A percentile compares a stretch with the other conserved stretches of the same genome.
These are phyloP conservation scores for Cyanidiococcus yangmingshanensis DNA, from an alignment of 23 red algal species.

Conservation along the genomic window DNA sequence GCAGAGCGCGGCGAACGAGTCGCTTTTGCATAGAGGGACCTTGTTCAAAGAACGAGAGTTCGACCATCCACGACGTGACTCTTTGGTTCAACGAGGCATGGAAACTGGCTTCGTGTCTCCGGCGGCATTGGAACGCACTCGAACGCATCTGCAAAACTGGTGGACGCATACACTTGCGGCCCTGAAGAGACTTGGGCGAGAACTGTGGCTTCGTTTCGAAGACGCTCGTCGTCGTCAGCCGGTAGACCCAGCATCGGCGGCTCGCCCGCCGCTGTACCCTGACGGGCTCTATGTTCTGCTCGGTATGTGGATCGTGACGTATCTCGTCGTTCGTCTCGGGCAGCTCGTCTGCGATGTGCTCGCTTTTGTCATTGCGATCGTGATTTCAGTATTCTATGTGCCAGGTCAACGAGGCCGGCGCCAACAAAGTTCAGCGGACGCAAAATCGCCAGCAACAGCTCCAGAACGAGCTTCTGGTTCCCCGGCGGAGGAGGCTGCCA, in stretches of 20 bases:
- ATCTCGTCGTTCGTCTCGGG: not conserved
- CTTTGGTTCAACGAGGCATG: too few species aligned
- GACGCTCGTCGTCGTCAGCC: slow-evolving; percentile 10
- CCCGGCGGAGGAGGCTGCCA: not conserved
- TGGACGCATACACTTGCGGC: not conserved
- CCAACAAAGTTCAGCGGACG: not conserved
- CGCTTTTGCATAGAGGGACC: too few species aligned
- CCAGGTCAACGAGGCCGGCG: not conserved
- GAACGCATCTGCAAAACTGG: not conserved
- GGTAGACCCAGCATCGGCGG: not conserved
- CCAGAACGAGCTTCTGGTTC: not conserved
- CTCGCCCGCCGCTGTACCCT: slow-evolving; percentile 4
- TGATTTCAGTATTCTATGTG: slow-evolving; percentile 2
- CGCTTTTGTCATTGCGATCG: not conserved
- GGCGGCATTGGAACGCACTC: too few species aligned
- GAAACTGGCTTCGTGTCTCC: too few species aligned
- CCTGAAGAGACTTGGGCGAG: not conserved
- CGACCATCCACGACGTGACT: too few species aligned
- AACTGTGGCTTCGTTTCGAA: not conserved
- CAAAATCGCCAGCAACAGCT: not conserved
- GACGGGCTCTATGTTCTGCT: slow-evolving; percentile 4
- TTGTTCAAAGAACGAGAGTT: too few species aligned
- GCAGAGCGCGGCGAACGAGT: too few species aligned
- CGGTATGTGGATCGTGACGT: slow-evolving; percentile 1
- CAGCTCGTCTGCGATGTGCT: slow-evolving; percentile 16